phyloP scores from a whole-genome alignment of 139 green algal species.

The Chlorella vulgaris region DNA sequence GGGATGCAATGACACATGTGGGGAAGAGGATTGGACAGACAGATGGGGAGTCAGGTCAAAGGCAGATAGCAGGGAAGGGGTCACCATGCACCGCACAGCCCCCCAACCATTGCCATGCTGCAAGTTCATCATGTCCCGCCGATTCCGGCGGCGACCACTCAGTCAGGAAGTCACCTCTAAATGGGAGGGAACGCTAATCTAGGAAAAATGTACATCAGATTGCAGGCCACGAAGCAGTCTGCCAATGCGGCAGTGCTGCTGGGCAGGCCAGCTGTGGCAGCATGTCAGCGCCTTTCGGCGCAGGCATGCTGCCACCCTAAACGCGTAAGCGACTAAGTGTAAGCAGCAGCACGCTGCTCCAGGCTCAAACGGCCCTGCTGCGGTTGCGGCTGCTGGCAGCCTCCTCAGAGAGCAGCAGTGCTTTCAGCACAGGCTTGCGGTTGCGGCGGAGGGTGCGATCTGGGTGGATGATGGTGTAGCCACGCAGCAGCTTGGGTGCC shows the following conservation, averaged over 20 bases:
- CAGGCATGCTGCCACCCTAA: not conserved
- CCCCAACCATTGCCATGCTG: not conserved
- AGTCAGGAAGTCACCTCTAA: not conserved
- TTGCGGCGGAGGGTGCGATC: slow-evolving; percentile 76
- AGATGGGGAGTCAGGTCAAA: too few species aligned
- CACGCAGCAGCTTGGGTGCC: slow-evolving; percentile 53
- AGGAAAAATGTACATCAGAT: not conserved
- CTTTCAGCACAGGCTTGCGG: slow-evolving; percentile 31
- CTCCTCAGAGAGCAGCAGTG: slow-evolving; percentile 34
- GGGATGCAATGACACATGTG: too few species aligned
- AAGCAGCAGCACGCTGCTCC: too few species aligned
- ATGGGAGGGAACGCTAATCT: not conserved
- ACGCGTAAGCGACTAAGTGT: too few species aligned
- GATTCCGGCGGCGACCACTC: not conserved
- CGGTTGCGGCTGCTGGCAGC: not conserved
- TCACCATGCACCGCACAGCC: not conserved
- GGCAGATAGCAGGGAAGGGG: not conserved
- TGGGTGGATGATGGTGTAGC: slow-evolving; percentile 71
- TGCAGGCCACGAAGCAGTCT: not conserved
- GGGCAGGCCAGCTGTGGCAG: not conserved
- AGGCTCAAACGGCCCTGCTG: too few species aligned
- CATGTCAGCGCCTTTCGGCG: not conserved
- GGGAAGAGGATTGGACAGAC: too few species aligned
- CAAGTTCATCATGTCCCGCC: not conserved
- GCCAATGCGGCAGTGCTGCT: not conserved